Conservation (phyloP, 2,329 filamentous ascomycete genomes). For the Xylariaceae sp. region DNA sequence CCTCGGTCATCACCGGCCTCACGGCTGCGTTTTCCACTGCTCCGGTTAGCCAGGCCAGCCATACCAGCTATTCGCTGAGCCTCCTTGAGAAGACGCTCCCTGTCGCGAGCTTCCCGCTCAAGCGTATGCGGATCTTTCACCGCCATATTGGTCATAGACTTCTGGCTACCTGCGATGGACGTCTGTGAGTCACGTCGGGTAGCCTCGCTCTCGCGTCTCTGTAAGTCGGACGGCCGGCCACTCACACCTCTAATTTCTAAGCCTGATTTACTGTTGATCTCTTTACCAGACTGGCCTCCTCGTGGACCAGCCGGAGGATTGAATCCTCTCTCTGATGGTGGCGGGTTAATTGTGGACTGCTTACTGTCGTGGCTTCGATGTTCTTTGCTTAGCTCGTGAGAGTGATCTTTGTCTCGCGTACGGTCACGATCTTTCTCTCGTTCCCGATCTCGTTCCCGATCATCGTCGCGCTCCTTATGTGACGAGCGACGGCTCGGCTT, state of each 20-base stretch:
- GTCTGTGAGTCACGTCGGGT: conserved; percentile 36
- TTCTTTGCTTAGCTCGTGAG: conserved; percentile 35
- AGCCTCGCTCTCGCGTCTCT: conserved; percentile 27
- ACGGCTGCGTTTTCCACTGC: conserved; percentile 45
- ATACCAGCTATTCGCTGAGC: conserved; percentile 60
- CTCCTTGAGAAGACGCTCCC: conserved; percentile 63
- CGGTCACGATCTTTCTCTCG: conserved; percentile 33
- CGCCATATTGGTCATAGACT: conserved; percentile 17
- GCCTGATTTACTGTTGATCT: conserved; percentile 20
- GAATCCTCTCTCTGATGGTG: conserved; percentile 35
- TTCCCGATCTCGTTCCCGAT: conserved; percentile 37
- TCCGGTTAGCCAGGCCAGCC: conserved; percentile 45
- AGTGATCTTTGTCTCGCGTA: conserved; percentile 33
- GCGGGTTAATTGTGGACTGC: conserved; percentile 28
- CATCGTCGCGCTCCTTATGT: conserved; percentile 39
- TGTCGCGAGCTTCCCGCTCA: conserved; percentile 61
- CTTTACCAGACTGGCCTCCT: conserved; percentile 29
- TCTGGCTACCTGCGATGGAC: conserved; percentile 24
- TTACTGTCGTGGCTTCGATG: conserved; percentile 33
- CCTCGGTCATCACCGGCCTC: conserved; percentile 38
- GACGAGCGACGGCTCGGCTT: conserved; percentile 37
- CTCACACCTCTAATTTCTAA: conserved; percentile 34
- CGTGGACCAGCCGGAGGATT: conserved; percentile 40
- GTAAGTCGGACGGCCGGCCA: conserved; percentile 24
- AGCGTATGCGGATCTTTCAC: conserved; percentile 58